Base-by-base conservation (phyloP, 371 early-diverging fungal species). In the Mucor indicus region DNA sequence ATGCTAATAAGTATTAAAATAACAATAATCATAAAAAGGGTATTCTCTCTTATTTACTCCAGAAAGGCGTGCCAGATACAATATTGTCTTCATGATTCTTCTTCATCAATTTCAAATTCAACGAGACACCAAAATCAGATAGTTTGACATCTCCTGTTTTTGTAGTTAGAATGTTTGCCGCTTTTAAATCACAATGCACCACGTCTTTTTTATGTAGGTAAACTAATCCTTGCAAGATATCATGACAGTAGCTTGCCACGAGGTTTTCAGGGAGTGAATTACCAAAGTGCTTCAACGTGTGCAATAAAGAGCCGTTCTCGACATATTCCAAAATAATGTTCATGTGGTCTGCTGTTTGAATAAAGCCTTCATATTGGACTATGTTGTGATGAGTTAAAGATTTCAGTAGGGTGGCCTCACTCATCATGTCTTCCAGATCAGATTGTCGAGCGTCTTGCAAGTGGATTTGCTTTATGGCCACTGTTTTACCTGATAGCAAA, bases 181-280 rank as follows among this genome's bases (percentile, higher is more conserved):
- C 93, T 63, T 99, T 99, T 37, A 99, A 70, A 74, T 99, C 99
- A 45, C 99, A 86, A 68, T 99, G 99, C 4, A 90, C 90, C 1
- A 50, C 50, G 15, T 80, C 84, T 55, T 91, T 87, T 1, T 84
- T 82, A 60, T 99, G 99, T 21, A 99, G 75, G 67, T 95, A 98
- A 3, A 83, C 74, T 17, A 98, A 79, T 0, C 92, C 98, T 38
- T 89, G 83, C 23, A 97, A 72, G 7, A 95, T 91, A 67, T 95
- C 94, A 39, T 81, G 74, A 17, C 91, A 85, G 65, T 95, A 98
- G 0, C 90, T 80, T 3, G 90, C 80, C 9, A 95, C 93, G 11
- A 98, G 76, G 46, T 84, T 85, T 67, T 98, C 98, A 0, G 96
- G 91, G 41, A 98, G 87, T 4, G 45, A 25, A 25, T 80, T 74